phyloP scores from a whole-genome alignment of 352 stramenopile species.

The Halophytophthora polymorphica region DNA sequence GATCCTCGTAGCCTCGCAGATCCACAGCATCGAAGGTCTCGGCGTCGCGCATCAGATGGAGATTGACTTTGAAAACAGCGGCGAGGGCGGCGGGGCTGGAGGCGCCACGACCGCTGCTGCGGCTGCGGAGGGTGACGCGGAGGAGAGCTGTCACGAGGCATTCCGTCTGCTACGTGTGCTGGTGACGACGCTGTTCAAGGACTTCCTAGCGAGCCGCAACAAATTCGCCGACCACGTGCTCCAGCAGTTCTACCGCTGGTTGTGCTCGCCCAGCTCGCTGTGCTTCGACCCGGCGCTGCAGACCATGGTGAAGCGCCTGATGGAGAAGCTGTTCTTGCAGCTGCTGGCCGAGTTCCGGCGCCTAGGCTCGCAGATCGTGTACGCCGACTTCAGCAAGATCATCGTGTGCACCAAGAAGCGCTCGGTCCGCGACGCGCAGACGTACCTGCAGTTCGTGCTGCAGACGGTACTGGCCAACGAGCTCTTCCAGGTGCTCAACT shows the following conservation, averaged over 20 bases:
- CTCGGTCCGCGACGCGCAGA: constrained; percentile 83
- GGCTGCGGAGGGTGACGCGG: constrained; percentile 52
- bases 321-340: constrained; percentile 92
- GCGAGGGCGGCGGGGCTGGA: constrained; percentile 8
- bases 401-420: constrained; percentile 67
- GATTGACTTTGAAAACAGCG: constrained; percentile 56
- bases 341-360: constrained; percentile 93
- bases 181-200: constrained; percentile 92
- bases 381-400: constrained; percentile 78
- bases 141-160: constrained; percentile 90
- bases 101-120: constrained; percentile 12
- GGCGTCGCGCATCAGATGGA: constrained; percentile 55
- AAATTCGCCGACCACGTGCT: constrained; percentile 94
- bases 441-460: constrained; percentile 95
- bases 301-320: constrained; percentile 92
- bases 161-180: constrained; percentile 91
- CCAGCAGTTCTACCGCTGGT: constrained; percentile 95
- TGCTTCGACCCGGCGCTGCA: constrained; percentile 95
- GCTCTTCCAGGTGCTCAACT: constrained; percentile 79
- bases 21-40: constrained; percentile 71
- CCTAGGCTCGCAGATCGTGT: constrained; percentile 94
- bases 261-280: constrained; percentile 89
- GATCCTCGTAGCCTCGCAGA: constrained; percentile 66
- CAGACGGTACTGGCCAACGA: constrained; percentile 87
- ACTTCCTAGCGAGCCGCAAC: constrained; percentile 88